A percentile compares a stretch with the other conserved stretches of the same genome.
These are phyloP conservation scores for Comarum palustre DNA, from an alignment of 306 rosid species.

Conservation along the genomic window DNA sequence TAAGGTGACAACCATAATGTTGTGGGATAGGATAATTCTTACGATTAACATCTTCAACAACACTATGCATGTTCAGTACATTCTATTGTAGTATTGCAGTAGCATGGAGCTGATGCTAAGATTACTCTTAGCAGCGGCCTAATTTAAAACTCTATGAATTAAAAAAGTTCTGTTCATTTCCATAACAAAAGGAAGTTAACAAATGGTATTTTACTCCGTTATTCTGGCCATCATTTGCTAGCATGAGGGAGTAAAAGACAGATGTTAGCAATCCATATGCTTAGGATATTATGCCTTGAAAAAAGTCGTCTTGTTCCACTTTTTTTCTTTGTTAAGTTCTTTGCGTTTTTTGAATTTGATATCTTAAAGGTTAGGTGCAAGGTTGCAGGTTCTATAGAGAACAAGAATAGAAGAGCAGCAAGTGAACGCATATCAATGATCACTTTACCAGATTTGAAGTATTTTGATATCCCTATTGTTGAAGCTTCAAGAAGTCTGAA, in stretches of 20 bases:
- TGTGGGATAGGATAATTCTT: background rate
- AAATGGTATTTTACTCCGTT: background rate
- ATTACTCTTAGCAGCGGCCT: constrained; percentile 5
- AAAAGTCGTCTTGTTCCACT: background rate
- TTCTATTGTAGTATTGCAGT: constrained; percentile 18
- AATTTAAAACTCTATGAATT: background rate
- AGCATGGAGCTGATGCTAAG: too few species aligned
- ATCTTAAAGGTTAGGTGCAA: constrained; percentile 38
- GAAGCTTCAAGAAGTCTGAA: constrained; percentile 79
- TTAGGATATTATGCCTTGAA: background rate
- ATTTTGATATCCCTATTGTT: constrained; percentile 72
- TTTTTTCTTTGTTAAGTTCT: constrained; percentile 14
- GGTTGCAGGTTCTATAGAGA: constrained; percentile 45
- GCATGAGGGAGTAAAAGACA: background rate
- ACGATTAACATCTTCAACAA: constrained; percentile 11
- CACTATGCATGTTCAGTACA: background rate
- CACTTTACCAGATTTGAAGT: constrained; percentile 69
- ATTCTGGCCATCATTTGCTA: background rate
- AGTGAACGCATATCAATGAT: constrained; percentile 59
- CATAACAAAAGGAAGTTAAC: background rate
- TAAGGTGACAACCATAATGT: background rate
- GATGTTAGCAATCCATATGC: background rate
- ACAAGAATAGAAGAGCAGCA: constrained; percentile 70
- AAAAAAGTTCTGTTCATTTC: background rate
- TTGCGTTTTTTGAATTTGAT: constrained; percentile 23